phyloP scores from a whole-genome alignment of 208 protist species.

The Leishmania lainsoni region DNA sequence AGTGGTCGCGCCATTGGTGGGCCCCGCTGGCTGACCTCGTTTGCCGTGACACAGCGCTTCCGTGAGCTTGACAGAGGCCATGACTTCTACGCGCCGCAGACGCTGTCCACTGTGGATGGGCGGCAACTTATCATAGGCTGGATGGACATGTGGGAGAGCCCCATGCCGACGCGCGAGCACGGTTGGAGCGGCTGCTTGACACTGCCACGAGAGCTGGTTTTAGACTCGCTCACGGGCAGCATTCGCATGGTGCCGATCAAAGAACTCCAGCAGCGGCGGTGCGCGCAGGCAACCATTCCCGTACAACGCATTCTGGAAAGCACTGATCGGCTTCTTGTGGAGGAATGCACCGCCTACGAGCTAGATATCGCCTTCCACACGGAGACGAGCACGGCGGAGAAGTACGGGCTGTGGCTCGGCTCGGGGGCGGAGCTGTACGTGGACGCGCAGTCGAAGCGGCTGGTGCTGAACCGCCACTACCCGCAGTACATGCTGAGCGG shows the following conservation, averaged over 20 bases:
- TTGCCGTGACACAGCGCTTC: constrained; percentile 35
- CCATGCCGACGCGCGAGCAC: constrained; percentile 36
- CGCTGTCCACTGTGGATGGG: constrained; percentile 19
- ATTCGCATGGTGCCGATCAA: constrained; percentile 35
- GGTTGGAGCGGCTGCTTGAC: constrained; percentile 43
- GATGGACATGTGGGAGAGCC: constrained; percentile 48
- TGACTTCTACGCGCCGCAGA: constrained; percentile 41
- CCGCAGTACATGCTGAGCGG: constrained; percentile 57
- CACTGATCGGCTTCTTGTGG: constrained; percentile 17
- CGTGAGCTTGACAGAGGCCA: constrained; percentile 40
- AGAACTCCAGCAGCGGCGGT: constrained; percentile 43
- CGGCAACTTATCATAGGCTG: constrained; percentile 37
- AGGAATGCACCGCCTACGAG: constrained; percentile 44
- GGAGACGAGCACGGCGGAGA: constrained; percentile 46
- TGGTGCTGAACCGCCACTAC: constrained; percentile 67
- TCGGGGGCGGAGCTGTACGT: constrained; percentile 47
- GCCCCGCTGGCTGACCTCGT: background rate
- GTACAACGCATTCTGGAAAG: constrained; percentile 28
- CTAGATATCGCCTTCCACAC: constrained; percentile 43
- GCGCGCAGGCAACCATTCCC: constrained; percentile 21
- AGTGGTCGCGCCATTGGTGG: no score
- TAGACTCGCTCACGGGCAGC: constrained; percentile 20
- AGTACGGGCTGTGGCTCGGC: constrained; percentile 67
- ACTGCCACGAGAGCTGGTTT: constrained; percentile 31
- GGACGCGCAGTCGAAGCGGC: constrained; percentile 45